Evolutionary conservation across 306 rosid species (phyloP), one percentile per base, ranked within the genome.

Genomic region (Urtica urens): DNA sequence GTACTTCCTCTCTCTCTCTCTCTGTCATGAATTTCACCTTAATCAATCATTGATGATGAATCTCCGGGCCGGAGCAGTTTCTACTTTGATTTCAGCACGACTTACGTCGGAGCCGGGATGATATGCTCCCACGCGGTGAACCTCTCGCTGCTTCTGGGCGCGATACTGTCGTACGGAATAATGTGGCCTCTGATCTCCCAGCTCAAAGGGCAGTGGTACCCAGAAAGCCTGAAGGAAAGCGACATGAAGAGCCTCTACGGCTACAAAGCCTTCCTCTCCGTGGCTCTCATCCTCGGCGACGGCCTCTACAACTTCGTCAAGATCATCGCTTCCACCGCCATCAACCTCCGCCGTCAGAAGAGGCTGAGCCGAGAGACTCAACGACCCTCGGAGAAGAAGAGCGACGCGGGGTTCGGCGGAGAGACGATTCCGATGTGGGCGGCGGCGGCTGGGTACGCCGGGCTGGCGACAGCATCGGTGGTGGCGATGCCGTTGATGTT

Each of bases 81-180:
- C 55, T 90, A 85, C 86, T 90, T 85, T 24, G 99, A 90, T 66
- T 90, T 79, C 69, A 90, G 99, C 54, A 70, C 82, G 94, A 90
- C 99, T 10, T 90, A 90, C 22, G 78, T 90, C 8, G 99, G 99
- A 69, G 99, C 99, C 4, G 99, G 99, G 62, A 90, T 90, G 99
- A 90, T 90, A 28, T 90, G 99, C 49, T 79, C 99, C 44, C 94
- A 85, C 67, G 81, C 85, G 17, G 99, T 90, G 47, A 90, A 90
- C 72, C 67, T 90, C 46, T 85, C 99, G 0, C 54, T 90, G 76
- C 94, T 85, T 67, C 70, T 90, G 20, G 99, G 99, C 30, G 95
- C 95, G 23, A 69, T 85, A 49, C 52, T 90, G 69, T 90, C 99
- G 18, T 90, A 93, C 93, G 99, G 99, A 47, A 59, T 85, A 53